Conservation (phyloP, 2,329 filamentous ascomycete species). For the Keithomyces neogunnii region DNA sequence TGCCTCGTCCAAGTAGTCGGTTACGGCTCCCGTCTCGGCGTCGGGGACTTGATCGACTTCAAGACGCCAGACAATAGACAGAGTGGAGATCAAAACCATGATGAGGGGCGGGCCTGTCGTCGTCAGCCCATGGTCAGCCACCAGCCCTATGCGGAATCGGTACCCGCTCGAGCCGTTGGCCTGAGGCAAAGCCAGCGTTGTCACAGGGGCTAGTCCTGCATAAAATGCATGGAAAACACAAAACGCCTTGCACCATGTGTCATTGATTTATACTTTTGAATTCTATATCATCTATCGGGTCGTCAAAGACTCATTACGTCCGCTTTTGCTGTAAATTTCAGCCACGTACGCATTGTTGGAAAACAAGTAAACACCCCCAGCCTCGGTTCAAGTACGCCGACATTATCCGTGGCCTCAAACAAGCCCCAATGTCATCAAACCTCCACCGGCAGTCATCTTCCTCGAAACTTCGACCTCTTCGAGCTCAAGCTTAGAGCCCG, state of each 20-base stretch:
- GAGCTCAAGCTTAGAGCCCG: constrained; percentile 21
- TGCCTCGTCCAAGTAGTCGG: background rate
- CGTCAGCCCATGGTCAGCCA: no score
- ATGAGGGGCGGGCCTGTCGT: no score
- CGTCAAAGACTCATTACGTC: background rate
- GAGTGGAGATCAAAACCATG: no score
- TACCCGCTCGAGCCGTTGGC: background rate
- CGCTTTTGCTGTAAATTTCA: background rate
- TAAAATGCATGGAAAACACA: no score
- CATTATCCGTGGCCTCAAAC: background rate
- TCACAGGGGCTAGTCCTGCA: no score
- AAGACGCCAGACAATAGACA: background rate
- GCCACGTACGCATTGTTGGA: background rate
- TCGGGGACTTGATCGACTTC: background rate
- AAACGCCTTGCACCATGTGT: no score
- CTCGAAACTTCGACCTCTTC: constrained; percentile 28
- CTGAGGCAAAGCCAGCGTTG: background rate
- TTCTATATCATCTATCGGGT: background rate
- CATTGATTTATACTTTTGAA: background rate
- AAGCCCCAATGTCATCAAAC: constrained; percentile 15
- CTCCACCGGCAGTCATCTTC: constrained; percentile 14
- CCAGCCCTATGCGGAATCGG: no score
- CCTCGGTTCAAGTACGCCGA: background rate
- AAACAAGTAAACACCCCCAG: background rate
- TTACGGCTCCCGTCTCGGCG: background rate